Evolutionary conservation across 495 filamentous ascomycete genomes (phyloP).

Genomic region (Durotheca rogersii): DNA sequence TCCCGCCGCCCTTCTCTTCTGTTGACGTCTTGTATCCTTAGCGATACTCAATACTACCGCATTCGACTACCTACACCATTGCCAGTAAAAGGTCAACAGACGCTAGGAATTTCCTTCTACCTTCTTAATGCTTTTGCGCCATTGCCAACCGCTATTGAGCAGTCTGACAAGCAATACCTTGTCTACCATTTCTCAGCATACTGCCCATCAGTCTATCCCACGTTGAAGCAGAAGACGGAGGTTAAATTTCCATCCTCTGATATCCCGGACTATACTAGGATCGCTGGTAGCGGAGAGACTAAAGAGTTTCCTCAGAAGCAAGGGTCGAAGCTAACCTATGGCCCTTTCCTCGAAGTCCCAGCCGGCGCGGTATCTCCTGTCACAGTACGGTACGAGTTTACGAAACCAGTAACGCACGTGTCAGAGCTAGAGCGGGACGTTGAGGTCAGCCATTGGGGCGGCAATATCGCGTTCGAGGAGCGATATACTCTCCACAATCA

Average conservation of each 20-base stretch:
- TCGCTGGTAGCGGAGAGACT: slow-evolving; percentile 62
- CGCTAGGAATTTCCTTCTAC: slow-evolving; percentile 81
- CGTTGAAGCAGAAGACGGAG: slow-evolving; percentile 93
- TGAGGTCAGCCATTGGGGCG: slow-evolving; percentile 97
- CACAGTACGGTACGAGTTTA: slow-evolving; percentile 91
- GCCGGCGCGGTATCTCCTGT: slow-evolving; percentile 71
- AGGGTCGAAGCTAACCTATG: slow-evolving; percentile 85
- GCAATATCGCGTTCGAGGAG: slow-evolving; percentile 92
- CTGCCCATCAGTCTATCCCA: slow-evolving; percentile 74
- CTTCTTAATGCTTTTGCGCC: slow-evolving; percentile 72
- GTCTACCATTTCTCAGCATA: slow-evolving; percentile 81
- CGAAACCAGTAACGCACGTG: slow-evolving; percentile 79
- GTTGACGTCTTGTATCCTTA: slow-evolving; percentile 38
- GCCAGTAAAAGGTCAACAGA: slow-evolving; percentile 71
- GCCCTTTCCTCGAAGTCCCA: slow-evolving; percentile 77
- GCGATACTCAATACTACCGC: slow-evolving; percentile 79
- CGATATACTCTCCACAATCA: slow-evolving; percentile 86
- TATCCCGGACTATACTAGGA: slow-evolving; percentile 79
- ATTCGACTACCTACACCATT: slow-evolving; percentile 76
- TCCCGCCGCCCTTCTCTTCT: slow-evolving; percentile 5
- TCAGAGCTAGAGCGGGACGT: slow-evolving; percentile 80
- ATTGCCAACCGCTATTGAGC: slow-evolving; percentile 75
- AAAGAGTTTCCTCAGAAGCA: slow-evolving; percentile 73
- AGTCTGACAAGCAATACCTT: slow-evolving; percentile 85
- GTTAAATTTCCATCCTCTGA: slow-evolving; percentile 79